Base-by-base conservation (phyloP, 2,329 filamentous ascomycete genomes). In the Talaromyces sp. region DNA sequence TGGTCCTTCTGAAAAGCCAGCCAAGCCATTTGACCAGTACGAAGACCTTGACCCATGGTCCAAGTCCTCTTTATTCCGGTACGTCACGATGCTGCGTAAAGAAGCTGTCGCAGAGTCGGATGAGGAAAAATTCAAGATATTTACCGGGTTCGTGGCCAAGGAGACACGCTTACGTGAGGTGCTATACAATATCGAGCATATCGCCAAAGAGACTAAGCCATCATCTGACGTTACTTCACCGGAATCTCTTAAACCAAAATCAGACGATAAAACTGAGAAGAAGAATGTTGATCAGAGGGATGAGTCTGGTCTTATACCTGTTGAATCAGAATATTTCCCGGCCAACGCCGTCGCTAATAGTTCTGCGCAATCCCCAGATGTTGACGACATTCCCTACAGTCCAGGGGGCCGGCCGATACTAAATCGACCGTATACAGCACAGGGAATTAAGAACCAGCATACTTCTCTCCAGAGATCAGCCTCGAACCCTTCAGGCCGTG, bases 11-110 rank as follows among this genome's bases (percentile, higher is more conserved):
- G 62, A 64, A 57, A 41, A 26, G 46, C 54, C 50, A 24, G 54
- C 64, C 17, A 70, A 67, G 43, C 46, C 58, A 60, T 75, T 56
- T 24, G 78, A 84, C 64, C 80, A 80, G 5, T 80, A 80, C 61
- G 77, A 75, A 26, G 82, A 83, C 64, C 73, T 85, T n/a, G 81
- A 84, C 62, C 79, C 81, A 2, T 84, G 83, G 80, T 84, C 80
- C 64, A 81, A 78, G 64, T 81, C 81, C 2, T 85, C 83, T 27
- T 68, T 85, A 54, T 78, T 81, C 55, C 75, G 82, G 49, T 85
- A 81, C 65, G 78, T 83, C 31, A 73, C 75, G 4, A 85, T 85
- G 81, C 72, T 85, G 26, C 78, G 79, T 55, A 77, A 79, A 57
- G 83, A 85, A 66, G 76, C 79, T 31, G 72, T 75, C 59, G 72